A percentile compares a stretch with the other conserved stretches of the same genome.
Conservation (phyloP, 495 filamentous ascomycete species). For the Hyaloscypha bicolor region DNA sequence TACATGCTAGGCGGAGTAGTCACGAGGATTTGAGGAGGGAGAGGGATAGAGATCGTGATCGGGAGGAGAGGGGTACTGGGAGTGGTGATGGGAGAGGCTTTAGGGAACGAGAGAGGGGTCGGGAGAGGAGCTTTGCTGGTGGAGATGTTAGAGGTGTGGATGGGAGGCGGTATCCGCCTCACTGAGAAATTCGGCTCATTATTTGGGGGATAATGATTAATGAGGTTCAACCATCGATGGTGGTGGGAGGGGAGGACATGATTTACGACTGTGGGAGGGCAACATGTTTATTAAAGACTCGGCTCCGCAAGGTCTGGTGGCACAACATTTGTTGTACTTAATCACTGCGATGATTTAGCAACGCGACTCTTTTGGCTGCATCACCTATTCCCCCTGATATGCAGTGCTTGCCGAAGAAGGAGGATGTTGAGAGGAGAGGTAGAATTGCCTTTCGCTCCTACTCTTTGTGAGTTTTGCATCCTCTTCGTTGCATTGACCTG, state of each 20-base stretch:
- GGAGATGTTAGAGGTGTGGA: constrained; percentile 24
- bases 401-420: too few species aligned
- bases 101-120: constrained; percentile 20
- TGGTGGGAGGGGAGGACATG: not conserved
- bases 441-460: too few species aligned
- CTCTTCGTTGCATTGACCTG: too few species aligned
- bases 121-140: constrained; percentile 7
- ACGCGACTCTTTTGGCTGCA: not conserved
- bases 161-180: constrained; percentile 27
- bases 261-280: not conserved
- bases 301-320: constrained; percentile 5
- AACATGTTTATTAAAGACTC: not conserved
- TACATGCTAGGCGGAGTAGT: not conserved
- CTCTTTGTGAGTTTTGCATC: too few species aligned
- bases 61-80: constrained; percentile 9
- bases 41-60: constrained; percentile 9
- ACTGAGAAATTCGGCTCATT: not conserved
- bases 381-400: too few species aligned
- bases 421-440: too few species aligned
- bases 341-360: not conserved
- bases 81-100: constrained; percentile 18
- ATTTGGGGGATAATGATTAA: too few species aligned
- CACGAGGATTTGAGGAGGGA: constrained; percentile 12
- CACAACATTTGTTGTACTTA: not conserved
- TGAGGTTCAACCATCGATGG: too few species aligned